These are phyloP conservation scores for Nannochloropsis gaditana DNA, from an alignment of 108 stramenopile genomes.

Conservation along the genomic window DNA sequence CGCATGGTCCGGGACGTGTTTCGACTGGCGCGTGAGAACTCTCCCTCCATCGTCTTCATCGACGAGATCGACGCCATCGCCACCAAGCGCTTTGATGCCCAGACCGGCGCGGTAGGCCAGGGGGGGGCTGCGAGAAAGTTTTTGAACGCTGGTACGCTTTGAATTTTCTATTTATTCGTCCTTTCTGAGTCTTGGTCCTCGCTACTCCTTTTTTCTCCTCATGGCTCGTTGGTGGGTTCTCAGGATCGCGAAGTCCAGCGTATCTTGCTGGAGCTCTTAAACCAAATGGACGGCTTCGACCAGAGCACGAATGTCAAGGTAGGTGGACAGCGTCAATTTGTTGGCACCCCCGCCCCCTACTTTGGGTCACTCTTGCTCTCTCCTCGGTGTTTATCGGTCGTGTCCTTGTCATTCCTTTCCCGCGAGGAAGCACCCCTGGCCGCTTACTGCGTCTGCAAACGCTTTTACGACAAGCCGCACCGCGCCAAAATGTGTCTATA, in stretches of 20 bases:
- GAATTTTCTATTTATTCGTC: too few species aligned
- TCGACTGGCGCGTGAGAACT: slow-evolving; percentile 93
- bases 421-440: too few species aligned
- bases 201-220: background rate
- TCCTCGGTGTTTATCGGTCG: too few species aligned
- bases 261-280: slow-evolving; percentile 92
- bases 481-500: background rate
- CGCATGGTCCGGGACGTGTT: slow-evolving; percentile 99
- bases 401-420: too few species aligned
- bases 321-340: background rate
- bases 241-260: slow-evolving; percentile 98
- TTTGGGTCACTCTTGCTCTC: too few species aligned
- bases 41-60: slow-evolving; percentile 95
- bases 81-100: slow-evolving; percentile 98
- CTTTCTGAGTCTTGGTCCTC: background rate
- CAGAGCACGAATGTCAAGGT: slow-evolving; percentile 96
- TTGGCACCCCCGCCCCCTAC: background rate
- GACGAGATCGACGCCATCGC: slow-evolving; percentile 99
- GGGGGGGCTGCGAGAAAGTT: too few species aligned
- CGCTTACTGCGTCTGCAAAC: too few species aligned
- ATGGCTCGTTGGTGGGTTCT: background rate
- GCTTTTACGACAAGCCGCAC: too few species aligned
- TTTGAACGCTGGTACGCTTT: too few species aligned
- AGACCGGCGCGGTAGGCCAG: slow-evolving; percentile 52
- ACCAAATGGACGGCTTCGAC: slow-evolving; percentile 99